Evolutionary conservation across 495 filamentous ascomycete species (phyloP), one percentile per base, ranked within the genome.

Genomic region (Xylaria intraflava): DNA sequence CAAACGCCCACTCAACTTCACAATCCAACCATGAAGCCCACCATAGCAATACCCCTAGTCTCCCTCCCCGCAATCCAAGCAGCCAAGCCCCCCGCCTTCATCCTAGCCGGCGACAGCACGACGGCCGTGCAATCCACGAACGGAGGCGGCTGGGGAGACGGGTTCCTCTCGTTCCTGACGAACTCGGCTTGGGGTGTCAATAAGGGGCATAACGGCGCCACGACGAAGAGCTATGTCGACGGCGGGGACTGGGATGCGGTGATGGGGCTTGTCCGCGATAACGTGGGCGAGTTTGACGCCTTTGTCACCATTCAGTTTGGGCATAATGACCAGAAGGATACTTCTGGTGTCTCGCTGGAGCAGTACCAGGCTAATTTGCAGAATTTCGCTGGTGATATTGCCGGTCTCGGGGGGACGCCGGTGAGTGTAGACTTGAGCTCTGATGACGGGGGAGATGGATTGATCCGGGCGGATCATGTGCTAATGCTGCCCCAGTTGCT

Each of bases 281-380:
- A 62, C 8, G 58, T 44, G 7, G 55, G 20, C 7, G 53, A 58
- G 4, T 70, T 73, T 51, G 59, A 66, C 0, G 62, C 67, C 22
- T 75, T 69, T 40, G 75, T 80, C 2, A 80, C 77, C 1, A 73
- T 80, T 35, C 68, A 80, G 65, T 82, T 80, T 48, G 78, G 78
- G 6, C 77, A 82, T 48, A 80, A 80, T 46, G 77, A 82, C 51
- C 77, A 82, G 55, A 80, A 80, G 56, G 47, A 49, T 10, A 51
- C 53, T 2, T 64, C 58, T 6, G 69, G 67, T 10, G 67, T 78
- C 39, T 64, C 57, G 3, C 51, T 78, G 2, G 57, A 53, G 2
- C 43, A 71, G 31, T 79, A 65, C 56, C 52, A 59, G 3, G 56
- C 54, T 0, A 80, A 78, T 41, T 62, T 80, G 4, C 60, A 71